Conservation (phyloP, 768 basidiomycete genomes). For the Pisolithus sp. region DNA sequence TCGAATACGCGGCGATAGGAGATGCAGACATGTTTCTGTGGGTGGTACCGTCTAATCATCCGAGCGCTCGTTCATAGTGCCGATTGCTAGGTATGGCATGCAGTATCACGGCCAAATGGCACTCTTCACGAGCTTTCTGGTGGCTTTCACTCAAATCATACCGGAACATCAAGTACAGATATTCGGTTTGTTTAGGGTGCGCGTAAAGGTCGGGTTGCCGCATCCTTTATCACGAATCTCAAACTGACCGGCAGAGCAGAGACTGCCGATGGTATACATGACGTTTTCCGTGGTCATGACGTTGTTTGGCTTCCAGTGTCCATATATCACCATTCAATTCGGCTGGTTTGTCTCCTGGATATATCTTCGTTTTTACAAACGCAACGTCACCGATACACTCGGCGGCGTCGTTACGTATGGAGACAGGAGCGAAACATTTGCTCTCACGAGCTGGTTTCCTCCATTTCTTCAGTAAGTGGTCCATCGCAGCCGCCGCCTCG, state of each 20-base stretch:
- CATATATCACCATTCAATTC: conserved; percentile 93
- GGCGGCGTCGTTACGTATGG: conserved; percentile 72
- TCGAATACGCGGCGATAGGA: conserved; percentile 68
- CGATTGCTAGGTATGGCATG: conserved; percentile 65
- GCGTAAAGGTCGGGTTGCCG: conserved; percentile 70
- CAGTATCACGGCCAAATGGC: conserved; percentile 91
- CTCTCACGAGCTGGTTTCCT: conserved; percentile 94
- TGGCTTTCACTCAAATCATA: conserved; percentile 96
- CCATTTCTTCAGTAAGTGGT: conserved; percentile 81
- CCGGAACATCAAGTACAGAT: conserved; percentile 97
- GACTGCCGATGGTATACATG: conserved; percentile 90
- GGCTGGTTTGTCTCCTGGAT: conserved; percentile 98
- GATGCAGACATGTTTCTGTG: conserved; percentile 75
- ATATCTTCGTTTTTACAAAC: conserved; percentile 96
- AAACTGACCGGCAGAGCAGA: conserved; percentile 40
- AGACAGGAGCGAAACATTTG: conserved; percentile 94
- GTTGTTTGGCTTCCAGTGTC: conserved; percentile 78
- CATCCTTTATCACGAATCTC: neutral
- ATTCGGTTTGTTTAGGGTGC: conserved; percentile 72
- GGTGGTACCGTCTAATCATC: conserved; percentile 24
- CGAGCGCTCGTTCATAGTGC: conserved; percentile 8
- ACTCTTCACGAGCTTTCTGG: conserved; percentile 80
- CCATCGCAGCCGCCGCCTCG: neutral
- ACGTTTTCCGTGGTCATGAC: conserved; percentile 83
- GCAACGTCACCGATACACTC: conserved; percentile 58